Base-by-base conservation (phyloP, 768 basidiomycete species). In the Favolaschia claudopus region DNA sequence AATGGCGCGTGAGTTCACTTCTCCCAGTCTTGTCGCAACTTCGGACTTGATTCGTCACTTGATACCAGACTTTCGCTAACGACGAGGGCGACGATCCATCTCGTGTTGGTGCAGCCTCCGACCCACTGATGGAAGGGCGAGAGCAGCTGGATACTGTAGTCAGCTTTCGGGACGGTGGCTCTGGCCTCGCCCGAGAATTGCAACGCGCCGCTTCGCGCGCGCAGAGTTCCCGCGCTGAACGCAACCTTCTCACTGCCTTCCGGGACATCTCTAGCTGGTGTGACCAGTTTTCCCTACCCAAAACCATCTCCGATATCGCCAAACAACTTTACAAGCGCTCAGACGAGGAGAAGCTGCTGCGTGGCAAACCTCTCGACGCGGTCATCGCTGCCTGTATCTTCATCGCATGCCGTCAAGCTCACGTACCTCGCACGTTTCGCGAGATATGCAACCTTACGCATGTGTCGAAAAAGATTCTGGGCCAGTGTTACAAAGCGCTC, bases 81-180 rank as follows among this genome's bases (percentile, higher is more conserved):
- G 96, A 98, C 69, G 97, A 99, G 81, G 96, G 96, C 62, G 96
- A 98, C 73, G 97, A 99, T 74, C 97, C 97, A 62, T 99, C 97
- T 65, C 97, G 97, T 91, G 97, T 99, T 67, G 97, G 97, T 78
- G 95, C 94, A 52, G 95, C 95, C 39, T 87, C 90, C 19, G 95
- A 98, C 74, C 94, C 96, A 28, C 78, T 96, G 38, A 82, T 99
- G 78, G 95, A 98, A 73, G 95, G 95, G 34, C 89, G 94, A 68
- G 96, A 97, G 69, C 92, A 96, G 73, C 85, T 99, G 43, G 91
- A 95, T 68, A 99, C 97, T 31, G 85, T 93, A 55, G 98, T 99
- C 74, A 93, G 93, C 65, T 97, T 96, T 76, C 88, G 91, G 47
- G 97, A 99, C 70, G 96, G 96, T 60, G 93, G 95, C 47, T 91